phyloP scores from a whole-genome alignment of 257 asterid genomes.

The Solanum arcanum region DNA sequence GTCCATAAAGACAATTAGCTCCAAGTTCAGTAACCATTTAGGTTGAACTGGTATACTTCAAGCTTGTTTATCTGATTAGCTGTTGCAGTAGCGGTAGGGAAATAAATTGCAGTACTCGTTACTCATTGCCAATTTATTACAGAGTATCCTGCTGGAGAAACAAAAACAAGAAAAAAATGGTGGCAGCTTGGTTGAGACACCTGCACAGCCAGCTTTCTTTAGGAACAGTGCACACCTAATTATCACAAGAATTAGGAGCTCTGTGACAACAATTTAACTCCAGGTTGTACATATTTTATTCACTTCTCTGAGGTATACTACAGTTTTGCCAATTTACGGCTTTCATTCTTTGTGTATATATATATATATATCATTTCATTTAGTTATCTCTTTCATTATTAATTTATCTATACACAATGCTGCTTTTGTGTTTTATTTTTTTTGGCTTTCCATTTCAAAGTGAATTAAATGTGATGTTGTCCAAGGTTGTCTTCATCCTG shows the following conservation, averaged over 20 bases:
- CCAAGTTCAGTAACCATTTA: neutral
- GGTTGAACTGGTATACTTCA: neutral
- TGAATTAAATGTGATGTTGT: neutral
- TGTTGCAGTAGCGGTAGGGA: neutral
- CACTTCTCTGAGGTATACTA: neutral
- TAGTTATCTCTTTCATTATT: neutral
- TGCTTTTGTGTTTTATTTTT: neutral
- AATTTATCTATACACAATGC: neutral
- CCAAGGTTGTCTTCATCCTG: neutral
- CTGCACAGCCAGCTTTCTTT: neutral
- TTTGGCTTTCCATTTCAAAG: neutral
- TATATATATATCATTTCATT: neutral
- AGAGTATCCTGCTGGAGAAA: neutral
- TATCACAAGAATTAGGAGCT: neutral
- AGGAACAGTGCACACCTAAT: neutral
- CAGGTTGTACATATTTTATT: neutral
- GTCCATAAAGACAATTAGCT: neutral
- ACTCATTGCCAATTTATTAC: neutral
- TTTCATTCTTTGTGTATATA: neutral
- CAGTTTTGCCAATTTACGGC: neutral
- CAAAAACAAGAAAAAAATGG: neutral
- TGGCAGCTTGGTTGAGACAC: neutral
- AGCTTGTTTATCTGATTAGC: neutral
- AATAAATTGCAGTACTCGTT: neutral
- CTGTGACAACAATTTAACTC: neutral